phyloP scores from a whole-genome alignment of 78 protist species.

The Speleostelium caveatum region DNA sequence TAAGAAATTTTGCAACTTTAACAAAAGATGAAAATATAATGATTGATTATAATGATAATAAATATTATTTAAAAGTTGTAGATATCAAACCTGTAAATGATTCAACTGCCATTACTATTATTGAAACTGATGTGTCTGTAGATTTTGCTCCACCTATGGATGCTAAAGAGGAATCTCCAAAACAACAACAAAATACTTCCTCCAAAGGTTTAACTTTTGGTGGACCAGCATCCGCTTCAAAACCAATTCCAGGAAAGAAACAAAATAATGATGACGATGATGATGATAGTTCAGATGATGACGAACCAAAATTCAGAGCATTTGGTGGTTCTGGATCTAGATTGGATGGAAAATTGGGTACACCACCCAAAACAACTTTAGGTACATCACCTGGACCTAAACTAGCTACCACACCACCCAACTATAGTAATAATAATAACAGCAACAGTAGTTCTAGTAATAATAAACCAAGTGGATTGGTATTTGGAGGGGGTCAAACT shows the following conservation, averaged over 20 bases:
- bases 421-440: slow-evolving; percentile 1
- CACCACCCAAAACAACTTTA: slow-evolving; percentile 26
- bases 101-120: slow-evolving; percentile 84
- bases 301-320: slow-evolving; percentile 62
- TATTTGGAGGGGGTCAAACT: neutral
- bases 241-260: slow-evolving; percentile 50
- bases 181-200: slow-evolving; percentile 5
- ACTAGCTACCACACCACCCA: slow-evolving; percentile 13
- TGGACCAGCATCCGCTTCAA: neutral
- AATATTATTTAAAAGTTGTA: slow-evolving; percentile 73
- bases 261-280: slow-evolving; percentile 12
- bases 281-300: slow-evolving; percentile 45
- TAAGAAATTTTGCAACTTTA: slow-evolving; percentile 82
- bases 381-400: slow-evolving; percentile 37
- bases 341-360: slow-evolving; percentile 57
- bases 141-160: slow-evolving; percentile 93
- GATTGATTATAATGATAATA: slow-evolving; percentile 78
- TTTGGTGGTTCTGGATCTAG: slow-evolving; percentile 53
- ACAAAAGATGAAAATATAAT: slow-evolving; percentile 85
- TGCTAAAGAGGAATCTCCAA: slow-evolving; percentile 20
- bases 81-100: slow-evolving; percentile 80
- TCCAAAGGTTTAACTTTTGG: slow-evolving; percentile 71
- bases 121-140: slow-evolving; percentile 91
- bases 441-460: neutral
- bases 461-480: too few relatives aligned